Evolutionary conservation across 805 yeast species (phyloP), one percentile per base, ranked within the genome.

Genomic region (Cyberlindnera misumaiensis): DNA sequence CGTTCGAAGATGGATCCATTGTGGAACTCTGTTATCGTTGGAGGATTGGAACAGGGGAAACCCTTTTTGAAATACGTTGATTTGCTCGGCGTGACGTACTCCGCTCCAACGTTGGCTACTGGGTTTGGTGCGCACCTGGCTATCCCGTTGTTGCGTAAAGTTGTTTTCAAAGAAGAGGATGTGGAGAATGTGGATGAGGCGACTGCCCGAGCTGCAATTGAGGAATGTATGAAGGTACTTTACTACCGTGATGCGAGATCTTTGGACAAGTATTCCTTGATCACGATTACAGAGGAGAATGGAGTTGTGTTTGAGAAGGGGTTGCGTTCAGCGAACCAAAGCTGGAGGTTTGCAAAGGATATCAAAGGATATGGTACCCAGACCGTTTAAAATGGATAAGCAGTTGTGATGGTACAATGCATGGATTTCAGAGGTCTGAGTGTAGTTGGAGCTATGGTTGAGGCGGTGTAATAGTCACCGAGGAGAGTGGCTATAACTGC

Each of bases 81-180:
- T 60, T 68, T 93, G 44, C 72, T 89, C 43, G 99, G 99, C 36
- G 96, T 88, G 20, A 75, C 95, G 3, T 93, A 85, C 62, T 72
- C 85, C 4, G 73, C 97, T 0, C 93, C 95, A 24, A 72, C 95
- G 3, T 66, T 93, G 41, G 96, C 97, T 33, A 89, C 97, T 3
- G 99, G 99, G 1, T 90, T 88, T 59, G 99, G 98, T 42, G 83
- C 94, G 10, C 89, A 93, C 62, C 71, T 93, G 62, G 99, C 98
- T 3, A 65, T 88, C 32, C 99, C 99, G 18, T 65, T 93, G 52
- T 71, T 93, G 58, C 80, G 99, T 67, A 79, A 83, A 58, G 73
- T 81, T 42, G 85, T 83, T 27, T 95, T 87, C 42, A 65, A 68
- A 30, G 97, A 88, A 51, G 77, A 72, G 20, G 96, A 88, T 54